Base-by-base conservation (phyloP, 768 basidiomycete species). In the Mycena leptocephala region DNA sequence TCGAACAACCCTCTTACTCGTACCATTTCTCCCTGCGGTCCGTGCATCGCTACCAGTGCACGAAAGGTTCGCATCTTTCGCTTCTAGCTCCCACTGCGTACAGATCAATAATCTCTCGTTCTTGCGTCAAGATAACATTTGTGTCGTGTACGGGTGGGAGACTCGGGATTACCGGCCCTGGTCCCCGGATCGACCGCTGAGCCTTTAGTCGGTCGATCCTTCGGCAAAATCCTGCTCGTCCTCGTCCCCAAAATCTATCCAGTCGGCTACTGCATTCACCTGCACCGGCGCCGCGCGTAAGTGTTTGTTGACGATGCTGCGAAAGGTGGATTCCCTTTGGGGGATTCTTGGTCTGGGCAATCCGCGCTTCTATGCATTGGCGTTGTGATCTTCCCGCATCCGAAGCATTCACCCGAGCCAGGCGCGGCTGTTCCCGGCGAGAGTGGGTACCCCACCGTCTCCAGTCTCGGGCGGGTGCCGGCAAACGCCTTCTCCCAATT, bases 141-240 rank as follows among this genome's bases (percentile, higher is more conserved):
- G n/a, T 35, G 22, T 18, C 11, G 13, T 68, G 61, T 62, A 68
- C 32, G 14, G 20, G 14, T 26, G n/a, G 78, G 81, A 76, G 55
- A 32, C 70, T 56, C 28, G 68, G 64, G 62, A 20, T 5, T 33
- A 28, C 39, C 20, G 41, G 63, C 70, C 79, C 48, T 28, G 58
- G 22, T 8, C 22, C 59, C 30, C 69, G 62, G 65, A 68, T 41
- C 58, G 59, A 28, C 63, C 70, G 56, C 32, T 67, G 69, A 53
- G 68, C 48, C 64, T 74, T 66, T 80, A 84, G 18, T 58, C 72
- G 65, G 78, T 77, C 76, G 71, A 71, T 80, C 82, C 82, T 46
- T 76, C 72, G 62, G 24, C 81, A 75, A 76, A 76, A 76, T 53
- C 75, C 70, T 58, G 63, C 35, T 80, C 81, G 78, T 81, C 82